Percentiles rank a stretch among this genome's conserved stretches.
These are phyloP conservation scores for Colletotrichum gloeosporioides DNA, from an alignment of 2,329 filamentous ascomycete species.

Conservation along the genomic window DNA sequence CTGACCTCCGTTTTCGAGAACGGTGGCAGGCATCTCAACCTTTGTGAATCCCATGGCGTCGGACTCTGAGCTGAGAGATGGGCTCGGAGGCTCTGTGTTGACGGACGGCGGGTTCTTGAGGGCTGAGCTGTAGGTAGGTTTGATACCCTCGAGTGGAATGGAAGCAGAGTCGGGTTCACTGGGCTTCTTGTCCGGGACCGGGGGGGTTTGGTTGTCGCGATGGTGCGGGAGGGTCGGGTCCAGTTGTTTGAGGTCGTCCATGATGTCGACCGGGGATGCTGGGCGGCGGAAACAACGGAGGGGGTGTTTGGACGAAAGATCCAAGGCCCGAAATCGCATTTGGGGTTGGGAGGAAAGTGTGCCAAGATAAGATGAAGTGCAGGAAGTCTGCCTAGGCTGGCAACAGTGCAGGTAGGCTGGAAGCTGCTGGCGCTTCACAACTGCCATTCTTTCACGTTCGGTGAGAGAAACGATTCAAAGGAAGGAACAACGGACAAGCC, in stretches of 20 bases:
- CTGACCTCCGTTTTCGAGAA: neutral
- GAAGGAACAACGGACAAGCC: neutral
- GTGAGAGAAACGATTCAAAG: neutral
- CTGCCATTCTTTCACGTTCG: neutral
- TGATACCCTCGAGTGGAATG: neutral
- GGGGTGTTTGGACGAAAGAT: neutral
- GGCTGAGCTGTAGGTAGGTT: neutral
- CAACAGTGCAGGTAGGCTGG: neutral
- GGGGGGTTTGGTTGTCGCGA: neutral
- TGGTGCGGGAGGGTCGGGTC: neutral
- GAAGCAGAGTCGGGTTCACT: neutral
- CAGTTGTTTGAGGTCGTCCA: slow-evolving; percentile 21
- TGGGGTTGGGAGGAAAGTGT: neutral
- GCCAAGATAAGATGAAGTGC: neutral
- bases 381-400: neutral
- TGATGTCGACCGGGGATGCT: neutral
- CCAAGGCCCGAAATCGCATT: neutral
- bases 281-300: neutral
- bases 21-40: neutral
- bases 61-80: neutral
- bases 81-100: neutral
- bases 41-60: slow-evolving; percentile 16
- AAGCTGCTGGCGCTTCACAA: neutral
- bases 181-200: neutral
- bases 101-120: neutral